Base-by-base conservation (phyloP, 257 asterid genomes). In the Penstemon eatonii region DNA sequence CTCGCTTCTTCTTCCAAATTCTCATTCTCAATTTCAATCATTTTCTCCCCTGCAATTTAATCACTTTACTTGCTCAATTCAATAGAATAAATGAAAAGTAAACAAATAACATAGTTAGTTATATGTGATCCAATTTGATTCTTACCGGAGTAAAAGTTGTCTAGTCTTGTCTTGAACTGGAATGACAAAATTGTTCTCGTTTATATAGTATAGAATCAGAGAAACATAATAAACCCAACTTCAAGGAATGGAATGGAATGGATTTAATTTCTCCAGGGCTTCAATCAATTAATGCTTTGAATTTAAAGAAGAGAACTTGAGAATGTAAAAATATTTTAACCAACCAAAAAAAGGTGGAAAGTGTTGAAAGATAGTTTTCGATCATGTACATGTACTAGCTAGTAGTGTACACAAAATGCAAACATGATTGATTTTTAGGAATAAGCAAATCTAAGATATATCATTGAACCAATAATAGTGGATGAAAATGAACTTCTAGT, bases 351-450 rank as follows among this genome's bases (percentile, higher is more conserved):
- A 15, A 46, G 3, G 44, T 63, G n/a, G 54, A 38, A 60, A 46
- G 56, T 42, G 45, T 33, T 46, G 65, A 19, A 52, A 60, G 10
- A 13, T 37, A 4, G 13, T 13, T 63, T 3, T 25, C 33, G 33
- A 25, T 25, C 51, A 45, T 15, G 65, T 78, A 70, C 66, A 45
- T 15, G 60, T 78, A 70, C 66, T 70, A 43, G 74, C 5, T 4
- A 12, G 71, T 70, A 78, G 80, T 78, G 80, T 78, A 78, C 79
- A 74, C 39, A n/a, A 46, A 39, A 44, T 13, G 9, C 6, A 7
- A 36, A 56, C 52, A 58, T 19, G 37, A 58, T 63, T 65, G 38
- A 0, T 33, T 4, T 39, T 56, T 41, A 11, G 5, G 7, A 42
- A 60, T 13, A 47, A 56, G 56, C 51, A 25, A 70, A 78, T 74